phyloP scores from a whole-genome alignment of 1,284 basidiomycete genomes.

The Singerocomus inundabilis region DNA sequence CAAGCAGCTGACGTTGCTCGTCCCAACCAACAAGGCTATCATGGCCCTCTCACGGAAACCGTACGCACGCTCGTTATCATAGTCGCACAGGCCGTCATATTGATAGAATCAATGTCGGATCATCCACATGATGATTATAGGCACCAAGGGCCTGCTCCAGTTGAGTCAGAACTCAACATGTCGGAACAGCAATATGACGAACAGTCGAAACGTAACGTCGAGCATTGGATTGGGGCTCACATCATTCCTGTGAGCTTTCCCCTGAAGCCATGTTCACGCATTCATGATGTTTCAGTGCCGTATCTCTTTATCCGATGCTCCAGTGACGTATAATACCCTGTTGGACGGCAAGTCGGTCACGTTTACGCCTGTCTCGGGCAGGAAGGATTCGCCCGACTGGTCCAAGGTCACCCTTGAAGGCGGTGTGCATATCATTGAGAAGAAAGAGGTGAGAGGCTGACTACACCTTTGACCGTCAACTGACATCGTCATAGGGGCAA shows the following conservation, averaged over 20 bases:
- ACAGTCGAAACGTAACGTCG: conserved; percentile 58
- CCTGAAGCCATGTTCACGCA: no score
- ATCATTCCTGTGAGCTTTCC: conserved; percentile 64
- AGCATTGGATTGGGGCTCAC: conserved; percentile 71
- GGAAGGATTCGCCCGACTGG: conserved; percentile 51
- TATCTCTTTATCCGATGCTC: conserved; percentile 31
- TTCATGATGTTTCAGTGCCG: conserved; percentile 21
- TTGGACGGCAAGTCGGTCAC: conserved; percentile 53
- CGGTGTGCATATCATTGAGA: conserved; percentile 49
- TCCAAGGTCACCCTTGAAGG: conserved; percentile 52
- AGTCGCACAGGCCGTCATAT: background rate
- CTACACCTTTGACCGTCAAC: background rate
- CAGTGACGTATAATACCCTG: conserved; percentile 46
- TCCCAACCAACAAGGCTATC: conserved; percentile 79
- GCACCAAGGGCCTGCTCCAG: conserved; percentile 50
- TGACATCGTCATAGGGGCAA: conserved; percentile 44
- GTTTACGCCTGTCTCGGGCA: conserved; percentile 42
- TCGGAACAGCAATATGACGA: conserved; percentile 63
- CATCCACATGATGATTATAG: conserved; percentile 31
- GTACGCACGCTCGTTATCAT: conserved; percentile 41
- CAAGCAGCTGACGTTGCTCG: conserved; percentile 56
- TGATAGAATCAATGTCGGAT: background rate
- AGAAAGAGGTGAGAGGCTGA: conserved; percentile 36
- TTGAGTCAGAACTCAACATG: conserved; percentile 48
- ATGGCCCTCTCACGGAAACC: conserved; percentile 73